Evolutionary conservation across 331 rosid species (phyloP), one percentile per base, ranked within the genome.

Genomic region (Acacia concinna): DNA sequence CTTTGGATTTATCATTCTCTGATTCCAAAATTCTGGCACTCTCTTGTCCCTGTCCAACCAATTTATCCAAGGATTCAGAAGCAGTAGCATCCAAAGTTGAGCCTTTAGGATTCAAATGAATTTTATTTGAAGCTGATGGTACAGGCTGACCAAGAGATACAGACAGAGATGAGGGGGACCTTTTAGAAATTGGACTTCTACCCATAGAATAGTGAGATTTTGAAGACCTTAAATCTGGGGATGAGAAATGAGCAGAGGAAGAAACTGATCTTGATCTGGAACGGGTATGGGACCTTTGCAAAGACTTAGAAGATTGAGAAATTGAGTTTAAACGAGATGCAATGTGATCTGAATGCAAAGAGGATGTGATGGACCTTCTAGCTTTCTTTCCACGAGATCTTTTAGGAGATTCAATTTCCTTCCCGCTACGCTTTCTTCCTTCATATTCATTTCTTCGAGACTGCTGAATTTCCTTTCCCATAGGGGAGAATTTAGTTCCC

Each of bases 341-440:
- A 64, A 49, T 62, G 74, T 64, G 49, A 73, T 88, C 85, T 10
- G 88, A 86, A 54, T 62, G 79, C 71, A 65, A 30, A n/a, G 88
- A 65, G 72, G 88, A 68, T 60, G 86, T 63, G 79, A 72, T 52
- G 1, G 87, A 75, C 78, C 47, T 80, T 86, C 75, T 87, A 35
- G 82, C 81, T 41, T 80, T 84, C 79, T 84, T 90, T 18, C 64
- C 84, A 47, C 35, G 9, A 9, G 76, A 41, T 78, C 79, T 71
- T 70, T 74, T 71, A 41, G 90, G 81, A 68, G 78, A 72, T 75
- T 74, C 77, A 23, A 52, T 68, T 80, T 78, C 86, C 82, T 83
- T 71, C 68, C 78, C 67, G n/a, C 79, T 83, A 68, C 87, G 82
- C 85, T 87, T 87, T 80, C 81, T 88, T 54, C 82, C 82, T 78